A percentile compares a stretch with the other conserved stretches of the same genome.
These are phyloP conservation scores for Botryotinia narcissicola DNA, from an alignment of 2,329 filamentous ascomycete species.

Conservation along the genomic window DNA sequence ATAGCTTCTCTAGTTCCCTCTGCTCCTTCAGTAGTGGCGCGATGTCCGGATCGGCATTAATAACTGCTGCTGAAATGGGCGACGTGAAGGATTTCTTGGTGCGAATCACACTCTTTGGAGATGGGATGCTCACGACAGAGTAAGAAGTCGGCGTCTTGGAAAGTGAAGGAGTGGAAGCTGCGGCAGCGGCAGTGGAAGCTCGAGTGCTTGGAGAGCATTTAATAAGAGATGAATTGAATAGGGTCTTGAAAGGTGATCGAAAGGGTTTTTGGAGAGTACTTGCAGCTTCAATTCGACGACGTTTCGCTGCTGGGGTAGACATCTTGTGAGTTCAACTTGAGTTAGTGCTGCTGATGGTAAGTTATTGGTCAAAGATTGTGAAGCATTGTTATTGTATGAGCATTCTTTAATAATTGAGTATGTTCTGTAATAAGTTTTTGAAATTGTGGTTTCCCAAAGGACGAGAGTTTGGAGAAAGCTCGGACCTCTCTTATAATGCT, in stretches of 20 bases:
- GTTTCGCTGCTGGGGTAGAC: constrained; percentile 56
- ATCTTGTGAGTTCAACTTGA: constrained; percentile 36
- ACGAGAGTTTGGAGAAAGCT: not conserved
- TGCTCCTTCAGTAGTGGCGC: constrained; percentile 36
- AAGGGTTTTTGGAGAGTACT: constrained; percentile 67
- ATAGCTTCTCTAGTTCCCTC: constrained; percentile 38
- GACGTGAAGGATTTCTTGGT: constrained; percentile 31
- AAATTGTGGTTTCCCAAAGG: not conserved
- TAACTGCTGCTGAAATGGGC: constrained; percentile 38
- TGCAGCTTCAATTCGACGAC: constrained; percentile 59
- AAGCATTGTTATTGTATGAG: constrained; percentile 22
- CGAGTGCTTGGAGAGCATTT: constrained; percentile 23
- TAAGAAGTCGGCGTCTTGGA: constrained; percentile 12
- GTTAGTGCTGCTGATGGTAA: constrained; percentile 35
- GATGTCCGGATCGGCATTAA: constrained; percentile 37
- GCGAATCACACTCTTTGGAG: constrained; percentile 17
- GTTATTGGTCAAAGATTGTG: constrained; percentile 29
- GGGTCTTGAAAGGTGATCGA: constrained; percentile 63
- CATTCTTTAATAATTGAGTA: not conserved
- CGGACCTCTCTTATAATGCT: not conserved
- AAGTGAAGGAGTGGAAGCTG: constrained; percentile 13
- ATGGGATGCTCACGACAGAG: constrained; percentile 16
- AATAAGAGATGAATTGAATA: constrained; percentile 35
- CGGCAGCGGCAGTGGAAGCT: constrained; percentile 13
- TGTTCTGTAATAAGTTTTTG: not conserved